Evolutionary conservation across 1,139 yeast species (phyloP).

Genomic region (Martiniozyma asiatica): DNA sequence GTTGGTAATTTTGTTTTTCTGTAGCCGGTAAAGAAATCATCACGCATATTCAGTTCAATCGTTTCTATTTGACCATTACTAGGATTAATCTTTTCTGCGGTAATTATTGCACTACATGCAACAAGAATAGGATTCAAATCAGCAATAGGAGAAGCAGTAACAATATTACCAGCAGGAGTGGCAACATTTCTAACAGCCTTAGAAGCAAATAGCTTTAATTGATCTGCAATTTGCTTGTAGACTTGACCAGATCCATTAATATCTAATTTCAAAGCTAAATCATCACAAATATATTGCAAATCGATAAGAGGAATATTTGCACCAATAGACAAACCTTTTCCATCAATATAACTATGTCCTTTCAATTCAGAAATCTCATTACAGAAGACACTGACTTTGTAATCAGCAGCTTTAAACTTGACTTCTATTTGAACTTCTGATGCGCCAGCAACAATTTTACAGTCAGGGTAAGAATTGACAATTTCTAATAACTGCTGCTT

Average conservation of each 20-base stretch:
- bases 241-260: slow-evolving; percentile 22
- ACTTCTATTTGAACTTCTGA: no score
- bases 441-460: no score
- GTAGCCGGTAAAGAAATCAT: no score
- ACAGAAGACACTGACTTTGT: no score
- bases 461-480: no score
- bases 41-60: slow-evolving; percentile 21
- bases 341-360: no score
- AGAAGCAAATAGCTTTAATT: slow-evolving; percentile 34
- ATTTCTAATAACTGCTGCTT: no score
- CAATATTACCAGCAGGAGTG: slow-evolving; percentile 35
- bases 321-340: no score
- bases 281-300: slow-evolving; percentile 26
- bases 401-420: no score
- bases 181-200: slow-evolving; percentile 36
- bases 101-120: slow-evolving; percentile 27
- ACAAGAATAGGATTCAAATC: slow-evolving; percentile 33
- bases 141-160: slow-evolving; percentile 37
- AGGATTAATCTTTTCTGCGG: slow-evolving; percentile 22
- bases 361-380: no score
- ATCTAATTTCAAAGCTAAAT: slow-evolving; percentile 16
- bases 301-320: no score
- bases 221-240: slow-evolving; percentile 26
- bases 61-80: slow-evolving; percentile 12
- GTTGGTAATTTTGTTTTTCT: no score